Evolutionary conservation across 148 eudicot genomes (phyloP).

Genomic region (Fagopyrum esculentum): DNA sequence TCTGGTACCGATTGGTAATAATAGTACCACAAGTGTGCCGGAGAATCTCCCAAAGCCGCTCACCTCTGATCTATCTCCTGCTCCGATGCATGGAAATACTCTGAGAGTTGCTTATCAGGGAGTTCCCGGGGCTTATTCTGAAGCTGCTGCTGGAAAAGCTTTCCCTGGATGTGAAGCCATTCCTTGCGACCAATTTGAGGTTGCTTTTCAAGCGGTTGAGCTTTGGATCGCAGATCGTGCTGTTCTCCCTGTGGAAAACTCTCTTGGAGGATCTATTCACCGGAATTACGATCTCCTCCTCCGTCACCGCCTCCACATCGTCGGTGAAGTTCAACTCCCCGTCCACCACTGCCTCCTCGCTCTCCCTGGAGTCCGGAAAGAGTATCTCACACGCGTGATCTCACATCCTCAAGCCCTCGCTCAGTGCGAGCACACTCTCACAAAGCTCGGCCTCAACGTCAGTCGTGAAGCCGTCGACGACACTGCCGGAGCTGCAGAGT

Average conservation of each 20-base stretch:
- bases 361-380: conserved; percentile 64
- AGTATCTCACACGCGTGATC: conserved; percentile 60
- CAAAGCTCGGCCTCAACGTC: conserved; percentile 58
- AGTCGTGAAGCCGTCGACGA: conserved; percentile 82
- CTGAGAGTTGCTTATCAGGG: conserved; percentile 92
- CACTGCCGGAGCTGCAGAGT: conserved; percentile 91
- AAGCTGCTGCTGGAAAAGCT: conserved; percentile 82
- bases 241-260: conserved; percentile 59
- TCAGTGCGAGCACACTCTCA: conserved; percentile 77
- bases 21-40: background rate
- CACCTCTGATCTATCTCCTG: conserved; percentile 53
- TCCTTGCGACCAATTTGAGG: conserved; percentile 92
- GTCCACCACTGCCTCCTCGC: conserved; percentile 86
- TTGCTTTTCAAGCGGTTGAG: conserved; percentile 88
- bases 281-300: conserved; percentile 63
- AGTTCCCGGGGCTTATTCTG: conserved; percentile 92
- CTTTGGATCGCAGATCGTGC: conserved; percentile 77
- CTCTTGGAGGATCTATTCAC: conserved; percentile 64
- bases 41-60: conserved; percentile 56
- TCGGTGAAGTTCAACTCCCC: conserved; percentile 82
- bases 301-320: conserved; percentile 66
- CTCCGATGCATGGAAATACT: conserved; percentile 71
- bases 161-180: conserved; percentile 78
- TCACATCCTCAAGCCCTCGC: conserved; percentile 84
- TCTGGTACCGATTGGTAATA: conserved; percentile 35